phyloP scores from a whole-genome alignment of 169 alveolate species.

The Theileria annulata region DNA sequence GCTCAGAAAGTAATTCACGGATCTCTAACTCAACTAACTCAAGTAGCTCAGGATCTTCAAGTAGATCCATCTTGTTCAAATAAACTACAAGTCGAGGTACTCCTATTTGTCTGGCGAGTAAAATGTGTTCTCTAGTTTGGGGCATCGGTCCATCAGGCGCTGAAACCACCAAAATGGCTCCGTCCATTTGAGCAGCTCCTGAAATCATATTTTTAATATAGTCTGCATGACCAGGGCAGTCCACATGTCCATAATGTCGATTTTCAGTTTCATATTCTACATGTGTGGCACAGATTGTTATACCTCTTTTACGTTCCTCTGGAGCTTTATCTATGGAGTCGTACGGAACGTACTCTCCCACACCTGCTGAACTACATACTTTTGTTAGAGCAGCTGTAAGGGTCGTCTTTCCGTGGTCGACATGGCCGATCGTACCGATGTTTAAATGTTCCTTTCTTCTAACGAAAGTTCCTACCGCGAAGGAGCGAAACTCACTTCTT shows the following conservation, averaged over 20 bases:
- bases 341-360: slow-evolving; percentile 71
- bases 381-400: slow-evolving; percentile 94
- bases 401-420: slow-evolving; percentile 96
- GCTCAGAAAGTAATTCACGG: slow-evolving; percentile 84
- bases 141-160: slow-evolving; percentile 98
- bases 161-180: slow-evolving; percentile 92
- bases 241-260: slow-evolving; percentile 94
- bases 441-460: slow-evolving; percentile 92
- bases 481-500: slow-evolving; percentile 33
- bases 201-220: slow-evolving; percentile 96
- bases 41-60: slow-evolving; percentile 89
- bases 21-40: slow-evolving; percentile 95
- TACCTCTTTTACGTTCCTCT: slow-evolving; percentile 93
- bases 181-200: slow-evolving; percentile 95
- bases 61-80: slow-evolving; percentile 90
- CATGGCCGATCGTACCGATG: slow-evolving; percentile 96
- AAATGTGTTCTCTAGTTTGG: slow-evolving; percentile 88
- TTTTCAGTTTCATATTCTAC: slow-evolving; percentile 85
- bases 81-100: slow-evolving; percentile 88
- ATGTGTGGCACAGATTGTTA: slow-evolving; percentile 91
- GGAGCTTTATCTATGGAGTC: slow-evolving; percentile 90
- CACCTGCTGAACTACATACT: slow-evolving; percentile 72
- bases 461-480: slow-evolving; percentile 81
- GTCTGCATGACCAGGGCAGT: slow-evolving; percentile 97
- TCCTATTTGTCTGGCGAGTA: slow-evolving; percentile 89